Base-by-base conservation (phyloP, 2,329 filamentous ascomycete species). In the Alternaria panax region DNA sequence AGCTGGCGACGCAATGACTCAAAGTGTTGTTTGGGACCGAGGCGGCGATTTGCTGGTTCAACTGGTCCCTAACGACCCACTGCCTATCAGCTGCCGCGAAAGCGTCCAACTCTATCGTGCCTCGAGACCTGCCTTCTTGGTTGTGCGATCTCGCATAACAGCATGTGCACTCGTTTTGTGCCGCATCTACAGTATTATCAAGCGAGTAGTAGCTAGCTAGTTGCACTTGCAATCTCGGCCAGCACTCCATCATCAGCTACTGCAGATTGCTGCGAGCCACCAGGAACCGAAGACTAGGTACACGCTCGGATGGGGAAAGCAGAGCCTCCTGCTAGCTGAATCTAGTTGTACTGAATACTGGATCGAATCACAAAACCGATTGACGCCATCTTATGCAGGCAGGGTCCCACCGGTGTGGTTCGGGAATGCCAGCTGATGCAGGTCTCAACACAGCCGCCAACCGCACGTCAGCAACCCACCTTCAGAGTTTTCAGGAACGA, bases 241-340 rank as follows among this genome's bases (percentile, higher is more conserved):
- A 22, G 40, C 14, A 42, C 34, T 65, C n/a, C 43, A 34, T 42
- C 36, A 30, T 42, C 50, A 43, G 24, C 53, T 53, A 38, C 43
- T 54, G 54, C 45, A 46, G 24, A 61, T 53, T 51, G 28, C 60
- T 68, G 66, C 64, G 63, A 47, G 57, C 59, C 47, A 61, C 54
- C 69, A 71, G 69, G 72, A 64, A 71, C 70, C 60, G 38, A 43
- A 57, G 48, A 60, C 63, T 54, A 64, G 63, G 54, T 52, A 60
- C 53, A 63, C 71, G 72, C 70, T 76, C 70, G 68, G 68, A 73
- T 74, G 73, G 72, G 69, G 72, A 71, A 73, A 57, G 60, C 71
- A 72, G 70, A 75, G 72, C 74, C 72, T 73, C 72, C 51, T 69
- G 41, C 65, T 69, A 67, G 51, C 54, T 62, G 42, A 51, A 55